Base-by-base conservation (phyloP, 73 alveolate genomes). In the Paramecium bursaria region DNA sequence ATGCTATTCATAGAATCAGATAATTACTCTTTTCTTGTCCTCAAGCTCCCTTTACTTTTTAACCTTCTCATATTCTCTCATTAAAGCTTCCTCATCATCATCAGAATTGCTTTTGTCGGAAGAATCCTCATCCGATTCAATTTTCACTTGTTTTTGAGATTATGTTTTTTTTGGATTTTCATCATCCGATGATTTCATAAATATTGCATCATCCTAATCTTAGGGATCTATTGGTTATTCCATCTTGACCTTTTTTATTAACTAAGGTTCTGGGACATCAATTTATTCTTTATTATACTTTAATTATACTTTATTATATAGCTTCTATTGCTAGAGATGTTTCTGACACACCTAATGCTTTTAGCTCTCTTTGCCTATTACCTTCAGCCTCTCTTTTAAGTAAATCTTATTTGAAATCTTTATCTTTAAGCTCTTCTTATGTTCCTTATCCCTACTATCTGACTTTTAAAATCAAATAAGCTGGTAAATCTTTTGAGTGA, bases 401-500 rank as follows among this genome's bases (percentile, higher is more conserved):
- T 31, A 93, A 91, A 25, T 91, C 95, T 51, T 75, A 88, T 50
- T 95, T 90, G 82, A 90, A 92, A 87, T 93, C 93, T 53, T 86
- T 90, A 46, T 55, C 52, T 46, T 90, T 87, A 39, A 89, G 60
- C 50, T 92, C 98, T 33, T 87, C 88, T 47, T 74, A 73, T 23
- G 91, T 85, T 0, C 95, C 97, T 76, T 96, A 88, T 57, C 96
- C 99, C 26, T 73, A 86, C 35, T 85, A 75, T 60, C 99, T 85
- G 29, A 90, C 73, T 91, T 97, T 97, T 21, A 97, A 80, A 21
- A 49, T 86, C 6, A 94, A 82, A 80, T 97, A 92, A 42, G 97
- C 96, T 17, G 99, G 99, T 50, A 97, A 57, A 75, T 97, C 99
- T 86, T 88, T 93, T 23, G 97, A 93, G 26, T 97, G 92, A 86